Percentiles rank a stretch among this genome's conserved stretches.
Evolutionary conservation across 371 early-diverging fungal genomes (phyloP).

Genomic region (Capillidium heterosporum): DNA sequence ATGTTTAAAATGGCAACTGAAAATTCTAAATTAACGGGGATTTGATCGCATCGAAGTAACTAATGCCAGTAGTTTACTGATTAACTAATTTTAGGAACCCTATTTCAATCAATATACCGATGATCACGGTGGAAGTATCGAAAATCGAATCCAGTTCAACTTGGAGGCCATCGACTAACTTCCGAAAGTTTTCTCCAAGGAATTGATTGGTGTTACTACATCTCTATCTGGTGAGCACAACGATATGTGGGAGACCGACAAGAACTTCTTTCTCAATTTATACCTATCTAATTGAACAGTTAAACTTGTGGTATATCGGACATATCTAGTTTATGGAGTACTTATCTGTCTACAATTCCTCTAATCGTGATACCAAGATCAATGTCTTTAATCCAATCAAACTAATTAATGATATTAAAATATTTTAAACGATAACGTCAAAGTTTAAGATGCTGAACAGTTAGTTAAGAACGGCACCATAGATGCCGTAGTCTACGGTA

Average conservation of each 20-base stretch:
- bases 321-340: neutral
- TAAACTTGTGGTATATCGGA: neutral
- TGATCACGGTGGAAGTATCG: slow-evolving; percentile 27
- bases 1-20: neutral
- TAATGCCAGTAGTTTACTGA: slow-evolving; percentile 36
- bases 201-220: slow-evolving; percentile 31
- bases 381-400: neutral
- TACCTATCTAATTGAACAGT: neutral
- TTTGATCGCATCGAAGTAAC: slow-evolving; percentile 54
- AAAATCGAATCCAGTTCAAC: slow-evolving; percentile 26
- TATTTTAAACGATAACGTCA: slow-evolving; percentile 1
- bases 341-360: neutral
- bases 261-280: neutral
- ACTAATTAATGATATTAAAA: neutral
- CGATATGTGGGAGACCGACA: slow-evolving; percentile 20
- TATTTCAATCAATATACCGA: slow-evolving; percentile 34
- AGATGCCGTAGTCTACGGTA: neutral
- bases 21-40: slow-evolving; percentile 13
- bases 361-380: neutral
- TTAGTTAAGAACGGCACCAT: neutral
- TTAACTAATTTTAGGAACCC: slow-evolving; percentile 30
- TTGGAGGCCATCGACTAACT: slow-evolving; percentile 30
- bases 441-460: neutral
- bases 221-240: slow-evolving; percentile 40
- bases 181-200: slow-evolving; percentile 55